Evolutionary conservation across 2,329 filamentous ascomycete species (phyloP).

Genomic region (Calonectria pteridis): DNA sequence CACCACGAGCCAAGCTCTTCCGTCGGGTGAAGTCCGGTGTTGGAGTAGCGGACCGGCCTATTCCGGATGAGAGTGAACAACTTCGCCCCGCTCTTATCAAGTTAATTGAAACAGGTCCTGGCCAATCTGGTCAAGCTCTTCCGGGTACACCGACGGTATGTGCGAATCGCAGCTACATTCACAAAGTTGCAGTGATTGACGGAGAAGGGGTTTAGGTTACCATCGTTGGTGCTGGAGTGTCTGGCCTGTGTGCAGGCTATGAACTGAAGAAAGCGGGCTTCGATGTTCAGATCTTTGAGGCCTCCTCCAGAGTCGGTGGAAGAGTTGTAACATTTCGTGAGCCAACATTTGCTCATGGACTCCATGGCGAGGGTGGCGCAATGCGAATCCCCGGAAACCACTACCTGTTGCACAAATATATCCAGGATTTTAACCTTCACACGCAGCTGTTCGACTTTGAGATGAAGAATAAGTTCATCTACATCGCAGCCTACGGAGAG

Average conservation of each 20-base stretch:
- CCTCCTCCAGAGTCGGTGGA: background rate
- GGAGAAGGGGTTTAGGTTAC: background rate
- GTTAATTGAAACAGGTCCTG: background rate
- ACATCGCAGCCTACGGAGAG: background rate
- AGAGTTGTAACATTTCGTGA: background rate
- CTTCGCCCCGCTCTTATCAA: background rate
- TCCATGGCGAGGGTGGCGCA: background rate
- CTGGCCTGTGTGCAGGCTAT: background rate
- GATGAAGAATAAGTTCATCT: background rate
- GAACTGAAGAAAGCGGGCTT: background rate
- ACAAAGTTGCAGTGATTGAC: background rate
- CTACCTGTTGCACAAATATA: background rate
- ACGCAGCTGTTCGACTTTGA: background rate
- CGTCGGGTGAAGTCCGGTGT: background rate
- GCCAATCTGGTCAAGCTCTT: background rate
- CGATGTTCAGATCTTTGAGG: background rate
- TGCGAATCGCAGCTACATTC: background rate
- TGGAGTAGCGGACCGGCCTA: background rate
- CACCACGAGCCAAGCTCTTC: background rate
- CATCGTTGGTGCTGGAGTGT: background rate
- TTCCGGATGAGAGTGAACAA: background rate
- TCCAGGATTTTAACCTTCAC: background rate
- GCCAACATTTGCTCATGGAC: background rate
- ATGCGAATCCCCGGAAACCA: background rate
- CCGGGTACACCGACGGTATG: background rate